Conservation (phyloP, 108 stramenopile genomes). For the Cylindrotheca closterium region DNA sequence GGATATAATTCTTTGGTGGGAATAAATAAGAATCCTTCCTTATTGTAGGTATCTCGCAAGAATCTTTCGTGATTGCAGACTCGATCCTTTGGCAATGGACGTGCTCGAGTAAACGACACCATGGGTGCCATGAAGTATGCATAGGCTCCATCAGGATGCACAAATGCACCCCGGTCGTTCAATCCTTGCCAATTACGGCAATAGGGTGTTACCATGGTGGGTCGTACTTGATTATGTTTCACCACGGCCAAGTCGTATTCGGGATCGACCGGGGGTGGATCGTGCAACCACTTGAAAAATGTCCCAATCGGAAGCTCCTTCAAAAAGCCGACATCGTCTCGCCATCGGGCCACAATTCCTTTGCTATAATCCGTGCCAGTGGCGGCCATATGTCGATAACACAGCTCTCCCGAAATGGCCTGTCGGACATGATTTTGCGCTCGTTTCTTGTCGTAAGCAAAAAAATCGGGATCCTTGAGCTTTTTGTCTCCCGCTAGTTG, state of each 20-base stretch:
- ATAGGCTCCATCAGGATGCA: conserved; percentile 10
- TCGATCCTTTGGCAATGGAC: neutral
- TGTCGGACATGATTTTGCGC: conserved; percentile 15
- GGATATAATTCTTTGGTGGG: neutral
- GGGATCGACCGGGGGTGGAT: neutral
- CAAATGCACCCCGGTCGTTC: conserved; percentile 16
- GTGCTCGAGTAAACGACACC: neutral
- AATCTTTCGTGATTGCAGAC: neutral
- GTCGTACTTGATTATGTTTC: neutral
- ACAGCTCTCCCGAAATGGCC: conserved; percentile 2
- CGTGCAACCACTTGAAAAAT: neutral
- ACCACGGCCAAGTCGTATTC: conserved; percentile 4
- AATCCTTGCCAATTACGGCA: conserved; percentile 9
- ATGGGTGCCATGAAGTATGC: conserved; percentile 13
- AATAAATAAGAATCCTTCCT: neutral
- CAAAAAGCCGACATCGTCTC: conserved; percentile 14
- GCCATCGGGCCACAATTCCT: conserved; percentile 9
- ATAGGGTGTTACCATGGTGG: conserved; percentile 7
- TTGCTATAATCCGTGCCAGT: neutral
- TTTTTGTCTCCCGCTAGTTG: neutral
- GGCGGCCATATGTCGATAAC: conserved; percentile 11
- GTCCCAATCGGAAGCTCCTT: neutral
- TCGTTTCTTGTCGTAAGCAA: neutral
- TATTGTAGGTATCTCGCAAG: neutral
- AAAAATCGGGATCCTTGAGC: conserved; percentile 4